Percentiles rank a stretch among this genome's conserved stretches.
Evolutionary conservation across 345 rosid species (phyloP).

Genomic region (Nephelium lappaceum): DNA sequence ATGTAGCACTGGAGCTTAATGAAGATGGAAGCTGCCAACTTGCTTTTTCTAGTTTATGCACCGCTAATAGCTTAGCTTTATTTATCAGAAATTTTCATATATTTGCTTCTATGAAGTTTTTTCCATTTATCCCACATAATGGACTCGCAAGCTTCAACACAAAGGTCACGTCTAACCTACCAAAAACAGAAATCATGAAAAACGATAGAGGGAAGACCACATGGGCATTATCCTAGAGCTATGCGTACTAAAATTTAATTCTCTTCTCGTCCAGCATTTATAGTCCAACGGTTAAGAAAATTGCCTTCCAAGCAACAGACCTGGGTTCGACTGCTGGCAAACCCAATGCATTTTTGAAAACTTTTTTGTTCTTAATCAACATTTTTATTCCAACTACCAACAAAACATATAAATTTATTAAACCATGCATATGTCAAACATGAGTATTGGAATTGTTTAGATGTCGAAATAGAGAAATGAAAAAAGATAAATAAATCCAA

Average conservation of each 20-base stretch:
- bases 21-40: neutral
- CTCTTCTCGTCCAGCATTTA: slow-evolving; percentile 17
- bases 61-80: neutral
- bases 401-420: no score
- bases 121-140: neutral
- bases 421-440: neutral
- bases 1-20: neutral
- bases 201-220: neutral
- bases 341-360: slow-evolving; percentile 35
- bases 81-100: neutral
- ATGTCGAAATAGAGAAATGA: neutral
- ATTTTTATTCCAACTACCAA: no score
- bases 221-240: neutral
- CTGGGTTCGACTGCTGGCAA: slow-evolving; percentile 94
- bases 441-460: neutral
- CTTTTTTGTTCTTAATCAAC: no score
- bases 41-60: neutral
- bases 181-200: neutral
- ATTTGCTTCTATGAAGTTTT: neutral
- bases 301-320: slow-evolving; percentile 89
- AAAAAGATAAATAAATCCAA: neutral
- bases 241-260: neutral
- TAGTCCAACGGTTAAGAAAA: slow-evolving; percentile 74
- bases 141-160: neutral
- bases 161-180: neutral